Conservation (phyloP, 2,329 filamentous ascomycete species). For the Rachicladosporium sp. region DNA sequence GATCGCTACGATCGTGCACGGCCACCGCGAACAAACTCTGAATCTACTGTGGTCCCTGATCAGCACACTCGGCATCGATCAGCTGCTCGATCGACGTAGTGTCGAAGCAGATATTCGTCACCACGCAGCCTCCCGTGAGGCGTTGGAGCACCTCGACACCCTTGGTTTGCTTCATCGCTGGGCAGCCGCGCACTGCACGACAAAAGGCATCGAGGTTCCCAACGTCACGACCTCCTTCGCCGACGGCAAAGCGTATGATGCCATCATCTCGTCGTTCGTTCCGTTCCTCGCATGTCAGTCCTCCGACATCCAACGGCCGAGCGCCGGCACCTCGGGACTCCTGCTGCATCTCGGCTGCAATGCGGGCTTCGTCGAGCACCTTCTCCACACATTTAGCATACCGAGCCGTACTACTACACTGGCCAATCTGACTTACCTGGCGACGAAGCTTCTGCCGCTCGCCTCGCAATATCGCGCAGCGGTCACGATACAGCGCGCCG, state of each 20-base stretch:
- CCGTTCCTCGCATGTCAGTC: slow-evolving; percentile 24
- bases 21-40: slow-evolving; percentile 52
- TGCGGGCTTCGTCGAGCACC: slow-evolving; percentile 31
- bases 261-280: slow-evolving; percentile 47
- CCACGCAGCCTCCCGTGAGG: not conserved
- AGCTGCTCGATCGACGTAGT: slow-evolving; percentile 44
- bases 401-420: slow-evolving; percentile 44
- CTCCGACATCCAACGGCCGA: slow-evolving; percentile 2
- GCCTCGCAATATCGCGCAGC: slow-evolving; percentile 40
- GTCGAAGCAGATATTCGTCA: slow-evolving; percentile 34
- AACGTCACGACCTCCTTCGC: slow-evolving; percentile 50
- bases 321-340: slow-evolving; percentile 1
- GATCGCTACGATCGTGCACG: slow-evolving; percentile 49
- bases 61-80: slow-evolving; percentile 42
- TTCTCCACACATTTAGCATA: slow-evolving; percentile 29
- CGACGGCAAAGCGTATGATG: slow-evolving; percentile 41
- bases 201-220: slow-evolving; percentile 33
- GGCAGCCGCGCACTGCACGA: slow-evolving; percentile 39
- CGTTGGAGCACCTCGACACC: not conserved
- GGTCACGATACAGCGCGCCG: slow-evolving; percentile 40
- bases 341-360: slow-evolving; percentile 26
- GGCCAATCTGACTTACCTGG: slow-evolving; percentile 46
- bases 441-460: slow-evolving; percentile 43
- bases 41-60: slow-evolving; percentile 49
- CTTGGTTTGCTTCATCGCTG: slow-evolving; percentile 39